Evolutionary conservation across 2,329 filamentous ascomycete genomes (phyloP).

Genomic region (Fusarium miscanthi): DNA sequence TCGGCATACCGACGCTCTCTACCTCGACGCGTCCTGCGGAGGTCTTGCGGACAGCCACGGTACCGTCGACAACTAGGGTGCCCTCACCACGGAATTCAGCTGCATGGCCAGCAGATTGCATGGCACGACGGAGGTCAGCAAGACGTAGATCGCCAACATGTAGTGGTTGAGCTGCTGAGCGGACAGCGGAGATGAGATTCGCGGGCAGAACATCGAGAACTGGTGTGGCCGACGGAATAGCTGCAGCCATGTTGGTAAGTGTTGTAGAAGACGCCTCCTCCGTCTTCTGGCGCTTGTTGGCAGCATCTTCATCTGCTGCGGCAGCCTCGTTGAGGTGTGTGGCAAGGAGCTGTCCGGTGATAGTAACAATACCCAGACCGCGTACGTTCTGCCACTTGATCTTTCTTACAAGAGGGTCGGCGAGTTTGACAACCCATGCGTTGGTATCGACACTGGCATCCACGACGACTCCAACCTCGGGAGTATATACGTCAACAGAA

Average conservation of each 20-base stretch:
- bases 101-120: conserved; percentile 83
- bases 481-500: conserved; percentile 82
- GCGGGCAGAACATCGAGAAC: conserved; percentile 66
- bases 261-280: conserved; percentile 48
- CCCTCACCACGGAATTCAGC: conserved; percentile 96
- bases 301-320: conserved; percentile 56
- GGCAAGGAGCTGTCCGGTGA: conserved; percentile 76
- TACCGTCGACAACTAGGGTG: conserved; percentile 87
- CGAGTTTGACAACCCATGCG: conserved; percentile 94
- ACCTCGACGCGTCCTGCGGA: conserved; percentile 89
- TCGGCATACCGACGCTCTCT: conserved; percentile 73
- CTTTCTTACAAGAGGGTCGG: conserved; percentile 83
- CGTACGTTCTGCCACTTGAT: conserved; percentile 96
- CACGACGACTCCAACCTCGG: conserved; percentile 76
- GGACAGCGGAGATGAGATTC: conserved; percentile 75
- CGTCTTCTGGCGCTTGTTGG: conserved; percentile 63
- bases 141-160: conserved; percentile 94
- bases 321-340: conserved; percentile 53
- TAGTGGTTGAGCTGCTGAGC: conserved; percentile 84
- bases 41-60: conserved; percentile 89
- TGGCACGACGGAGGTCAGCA: conserved; percentile 85
- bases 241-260: conserved; percentile 37
- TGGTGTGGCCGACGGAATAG: conserved; percentile 53
- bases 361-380: conserved; percentile 89
- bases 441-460: conserved; percentile 98